phyloP scores from a whole-genome alignment of 2,329 filamentous ascomycete genomes.

The Graphilbum fragrans region DNA sequence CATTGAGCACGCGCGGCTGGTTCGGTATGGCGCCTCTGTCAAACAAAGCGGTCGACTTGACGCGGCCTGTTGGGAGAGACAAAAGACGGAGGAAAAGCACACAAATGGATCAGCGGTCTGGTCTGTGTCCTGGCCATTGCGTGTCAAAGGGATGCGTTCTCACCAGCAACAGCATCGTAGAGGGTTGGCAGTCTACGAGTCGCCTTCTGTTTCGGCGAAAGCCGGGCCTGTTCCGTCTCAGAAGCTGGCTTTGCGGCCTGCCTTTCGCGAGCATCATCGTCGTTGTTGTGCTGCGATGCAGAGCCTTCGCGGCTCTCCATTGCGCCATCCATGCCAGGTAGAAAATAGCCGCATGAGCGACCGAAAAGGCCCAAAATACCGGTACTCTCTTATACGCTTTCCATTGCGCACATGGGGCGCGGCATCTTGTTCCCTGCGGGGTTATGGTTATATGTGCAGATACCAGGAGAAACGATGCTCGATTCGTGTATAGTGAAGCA shows the following conservation, averaged over 20 bases:
- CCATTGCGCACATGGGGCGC: no score
- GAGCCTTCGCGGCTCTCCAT: background rate
- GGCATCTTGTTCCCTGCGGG: no score
- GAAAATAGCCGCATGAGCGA: background rate
- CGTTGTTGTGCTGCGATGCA: background rate
- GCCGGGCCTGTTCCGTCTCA: background rate
- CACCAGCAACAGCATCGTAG: conserved; percentile 64
- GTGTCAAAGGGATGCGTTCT: conserved; percentile 9
- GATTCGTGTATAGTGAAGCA: no score
- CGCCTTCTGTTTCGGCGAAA: background rate
- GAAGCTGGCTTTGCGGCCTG: background rate
- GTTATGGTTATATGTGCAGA: no score
- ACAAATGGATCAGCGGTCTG: no score
- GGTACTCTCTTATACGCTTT: no score
- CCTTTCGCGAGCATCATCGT: background rate
- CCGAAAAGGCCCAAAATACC: no score
- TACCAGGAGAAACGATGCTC: no score
- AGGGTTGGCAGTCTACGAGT: conserved; percentile 32
- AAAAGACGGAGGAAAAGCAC: background rate
- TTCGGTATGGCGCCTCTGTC: conserved; percentile 9
- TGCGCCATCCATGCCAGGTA: background rate
- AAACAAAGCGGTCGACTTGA: conserved; percentile 19
- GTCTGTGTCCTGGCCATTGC: no score
- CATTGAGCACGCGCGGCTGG: conserved; percentile 15
- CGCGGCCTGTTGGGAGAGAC: conserved; percentile 17